Percentiles rank a stretch among this genome's conserved stretches.
Evolutionary conservation across 805 yeast species (phyloP).

Genomic region (Candida dajiaensis): DNA sequence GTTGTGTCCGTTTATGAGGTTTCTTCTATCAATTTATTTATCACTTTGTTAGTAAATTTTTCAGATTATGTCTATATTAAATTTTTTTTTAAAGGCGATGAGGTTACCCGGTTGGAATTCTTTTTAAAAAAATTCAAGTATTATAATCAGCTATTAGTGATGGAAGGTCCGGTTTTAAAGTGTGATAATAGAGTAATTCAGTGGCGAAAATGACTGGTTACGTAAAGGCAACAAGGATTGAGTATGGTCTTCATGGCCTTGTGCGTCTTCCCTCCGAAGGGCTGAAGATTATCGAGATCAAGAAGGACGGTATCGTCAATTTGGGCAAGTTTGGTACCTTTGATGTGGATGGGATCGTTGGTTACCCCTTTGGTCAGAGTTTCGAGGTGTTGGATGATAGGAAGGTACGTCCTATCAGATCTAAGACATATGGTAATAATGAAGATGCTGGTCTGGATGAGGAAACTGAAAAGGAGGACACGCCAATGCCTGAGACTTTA

Average conservation of each 20-base stretch:
- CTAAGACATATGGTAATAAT: slow-evolving; percentile 28
- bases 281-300: slow-evolving; percentile 63
- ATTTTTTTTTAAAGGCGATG: slow-evolving; percentile 8
- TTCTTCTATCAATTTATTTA: background rate
- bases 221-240: background rate
- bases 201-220: slow-evolving; percentile 19
- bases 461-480: slow-evolving; percentile 29
- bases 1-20: background rate
- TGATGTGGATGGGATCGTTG: slow-evolving; percentile 65
- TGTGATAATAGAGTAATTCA: too few species aligned
- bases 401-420: slow-evolving; percentile 42
- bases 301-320: slow-evolving; percentile 52
- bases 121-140: background rate
- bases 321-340: slow-evolving; percentile 93
- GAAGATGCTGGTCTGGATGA: slow-evolving; percentile 27
- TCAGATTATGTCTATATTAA: background rate
- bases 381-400: slow-evolving; percentile 71
- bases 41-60: background rate
- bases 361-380: slow-evolving; percentile 81
- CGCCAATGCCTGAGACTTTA: slow-evolving; percentile 22
- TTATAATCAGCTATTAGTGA: background rate
- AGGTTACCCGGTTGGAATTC: slow-evolving; percentile 9
- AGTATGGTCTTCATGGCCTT: slow-evolving; percentile 35
- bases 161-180: too few species aligned
- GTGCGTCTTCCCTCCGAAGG: slow-evolving; percentile 80